These are phyloP conservation scores for Saccharomyces paradoxus DNA, from an alignment of 805 yeast species.

Conservation along the genomic window DNA sequence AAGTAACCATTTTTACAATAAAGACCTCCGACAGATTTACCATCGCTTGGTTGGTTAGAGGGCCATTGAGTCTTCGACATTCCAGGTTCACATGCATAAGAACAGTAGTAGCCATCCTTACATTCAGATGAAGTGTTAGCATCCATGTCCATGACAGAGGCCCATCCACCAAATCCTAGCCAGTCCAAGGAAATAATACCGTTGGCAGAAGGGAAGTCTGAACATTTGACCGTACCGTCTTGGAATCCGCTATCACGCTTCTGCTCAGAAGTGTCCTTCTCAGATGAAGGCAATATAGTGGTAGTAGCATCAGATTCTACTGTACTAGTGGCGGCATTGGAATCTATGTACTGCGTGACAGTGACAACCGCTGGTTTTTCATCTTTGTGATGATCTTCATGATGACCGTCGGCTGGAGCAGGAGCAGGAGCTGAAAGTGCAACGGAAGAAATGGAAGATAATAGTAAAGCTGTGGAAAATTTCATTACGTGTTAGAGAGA, in stretches of 20 bases:
- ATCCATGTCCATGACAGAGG: constrained; percentile 29
- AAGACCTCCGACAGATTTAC: constrained; percentile 92
- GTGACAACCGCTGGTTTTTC: constrained; percentile 25
- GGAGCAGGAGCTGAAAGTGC: constrained; percentile 12
- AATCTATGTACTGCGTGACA: constrained; percentile 26
- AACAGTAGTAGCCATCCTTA: constrained; percentile 86
- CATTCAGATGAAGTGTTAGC: constrained; percentile 61
- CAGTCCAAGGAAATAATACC: constrained; percentile 59
- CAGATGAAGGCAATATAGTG: constrained; percentile 17
- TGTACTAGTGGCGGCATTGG: constrained; percentile 18
- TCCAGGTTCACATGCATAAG: constrained; percentile 97
- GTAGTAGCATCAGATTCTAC: constrained; percentile 15
- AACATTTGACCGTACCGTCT: constrained; percentile 66
- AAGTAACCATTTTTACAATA: constrained; percentile 76
- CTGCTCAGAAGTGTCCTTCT: background rate
- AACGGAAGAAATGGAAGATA: constrained; percentile 14
- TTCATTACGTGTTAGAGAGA: constrained; percentile 9
- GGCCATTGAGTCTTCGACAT: constrained; percentile 99
- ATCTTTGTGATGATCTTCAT: constrained; percentile 16
- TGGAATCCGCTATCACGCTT: constrained; percentile 51
- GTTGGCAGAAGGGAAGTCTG: constrained; percentile 63
- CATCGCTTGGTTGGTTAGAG: constrained; percentile 70
- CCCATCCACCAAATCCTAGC: constrained; percentile 47
- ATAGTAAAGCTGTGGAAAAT: constrained; percentile 9
- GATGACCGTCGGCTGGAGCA: constrained; percentile 16